Percentiles rank a stretch among this genome's conserved stretches.
Evolutionary conservation across 331 rosid genomes (phyloP).

Genomic region (Quercus tomentella): DNA sequence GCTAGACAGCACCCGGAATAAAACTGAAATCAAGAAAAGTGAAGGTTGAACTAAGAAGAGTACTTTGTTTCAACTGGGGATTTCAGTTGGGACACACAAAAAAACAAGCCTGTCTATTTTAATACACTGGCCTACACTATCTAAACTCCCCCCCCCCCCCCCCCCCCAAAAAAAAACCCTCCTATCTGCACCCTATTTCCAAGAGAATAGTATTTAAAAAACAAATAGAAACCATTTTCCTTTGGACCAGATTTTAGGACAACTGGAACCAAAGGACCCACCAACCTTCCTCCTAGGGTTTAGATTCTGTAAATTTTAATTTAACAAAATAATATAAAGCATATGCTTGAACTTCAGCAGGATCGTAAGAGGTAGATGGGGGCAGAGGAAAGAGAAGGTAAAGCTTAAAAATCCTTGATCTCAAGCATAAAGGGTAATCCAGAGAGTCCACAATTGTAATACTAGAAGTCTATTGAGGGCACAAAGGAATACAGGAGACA

Average conservation of each 20-base stretch:
- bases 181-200: too few relatives aligned
- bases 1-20: neutral
- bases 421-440: neutral
- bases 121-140: neutral
- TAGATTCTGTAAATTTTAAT: neutral
- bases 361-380: neutral
- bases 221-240: neutral
- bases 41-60: neutral
- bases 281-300: neutral
- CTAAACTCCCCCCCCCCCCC: too few relatives aligned
- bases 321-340: neutral
- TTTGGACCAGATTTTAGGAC: neutral
- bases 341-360: neutral
- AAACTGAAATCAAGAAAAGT: neutral
- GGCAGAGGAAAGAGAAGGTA: neutral
- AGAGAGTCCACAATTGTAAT: neutral
- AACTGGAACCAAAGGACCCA: too few relatives aligned
- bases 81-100: neutral
- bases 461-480: neutral
- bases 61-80: too few relatives aligned
- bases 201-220: neutral
- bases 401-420: neutral
- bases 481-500: neutral
- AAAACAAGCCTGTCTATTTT: neutral
- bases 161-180: too few relatives aligned